These are phyloP conservation scores for Lachancea kluyveri DNA, from an alignment of 805 yeast species.

Conservation along the genomic window DNA sequence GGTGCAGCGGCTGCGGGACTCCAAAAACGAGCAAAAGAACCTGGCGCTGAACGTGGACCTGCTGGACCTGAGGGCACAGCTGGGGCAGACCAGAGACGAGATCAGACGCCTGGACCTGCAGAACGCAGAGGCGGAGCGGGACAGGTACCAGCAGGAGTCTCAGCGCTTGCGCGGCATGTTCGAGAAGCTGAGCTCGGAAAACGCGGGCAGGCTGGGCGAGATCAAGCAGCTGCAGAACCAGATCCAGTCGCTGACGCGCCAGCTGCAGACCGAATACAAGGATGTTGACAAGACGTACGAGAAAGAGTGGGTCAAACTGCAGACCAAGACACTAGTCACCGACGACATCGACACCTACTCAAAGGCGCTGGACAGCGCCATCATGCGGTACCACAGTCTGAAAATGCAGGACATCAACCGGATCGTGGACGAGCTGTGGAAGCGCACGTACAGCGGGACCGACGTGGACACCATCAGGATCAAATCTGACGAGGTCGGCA, in stretches of 20 bases:
- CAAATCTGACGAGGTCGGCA: slow-evolving; percentile 59
- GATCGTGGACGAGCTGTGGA: slow-evolving; percentile 88
- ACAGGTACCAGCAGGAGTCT: slow-evolving; percentile 55
- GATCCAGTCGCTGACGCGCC: slow-evolving; percentile 45
- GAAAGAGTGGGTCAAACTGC: slow-evolving; percentile 67
- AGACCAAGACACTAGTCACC: slow-evolving; percentile 66
- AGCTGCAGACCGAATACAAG: slow-evolving; percentile 63
- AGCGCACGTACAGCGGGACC: slow-evolving; percentile 86
- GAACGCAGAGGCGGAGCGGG: slow-evolving; percentile 55
- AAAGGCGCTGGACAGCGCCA: slow-evolving; percentile 84
- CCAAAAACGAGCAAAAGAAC: slow-evolving; percentile 55
- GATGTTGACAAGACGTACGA: slow-evolving; percentile 60
- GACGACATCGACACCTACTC: slow-evolving; percentile 78
- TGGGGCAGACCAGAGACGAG: slow-evolving; percentile 32
- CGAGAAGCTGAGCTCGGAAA: slow-evolving; percentile 51
- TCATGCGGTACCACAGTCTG: slow-evolving; percentile 83
- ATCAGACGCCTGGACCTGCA: slow-evolving; percentile 43
- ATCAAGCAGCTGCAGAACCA: slow-evolving; percentile 77
- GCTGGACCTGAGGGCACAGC: slow-evolving; percentile 37
- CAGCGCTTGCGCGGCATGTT: slow-evolving; percentile 42
- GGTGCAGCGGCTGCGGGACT: slow-evolving; percentile 45
- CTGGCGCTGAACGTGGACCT: slow-evolving; percentile 60
- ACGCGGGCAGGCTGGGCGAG: slow-evolving; percentile 81
- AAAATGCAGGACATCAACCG: slow-evolving; percentile 92
- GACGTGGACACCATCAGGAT: slow-evolving; percentile 90